Conservation (phyloP, 2,329 filamentous ascomycete genomes). For the Fusarium piperis region DNA sequence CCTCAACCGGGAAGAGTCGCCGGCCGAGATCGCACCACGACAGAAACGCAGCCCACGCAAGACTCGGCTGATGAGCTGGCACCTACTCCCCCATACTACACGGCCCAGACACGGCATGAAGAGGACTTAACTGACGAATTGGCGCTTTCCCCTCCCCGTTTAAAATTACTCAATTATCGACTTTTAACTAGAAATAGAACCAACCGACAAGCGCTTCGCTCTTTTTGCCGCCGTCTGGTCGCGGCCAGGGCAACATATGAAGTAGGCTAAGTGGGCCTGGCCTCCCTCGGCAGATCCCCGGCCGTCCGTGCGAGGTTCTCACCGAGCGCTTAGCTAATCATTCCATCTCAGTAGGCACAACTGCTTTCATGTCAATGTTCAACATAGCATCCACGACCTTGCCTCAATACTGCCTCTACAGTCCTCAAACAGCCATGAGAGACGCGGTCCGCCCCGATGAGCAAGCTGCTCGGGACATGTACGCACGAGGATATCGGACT, state of each 20-base stretch:
- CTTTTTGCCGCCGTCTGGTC: neutral
- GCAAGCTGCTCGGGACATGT: neutral
- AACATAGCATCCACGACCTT: no score
- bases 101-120: neutral
- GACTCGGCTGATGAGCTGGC: neutral
- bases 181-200: neutral
- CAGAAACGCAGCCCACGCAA: neutral
- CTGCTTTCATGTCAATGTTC: no score
- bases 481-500: constrained; percentile 7
- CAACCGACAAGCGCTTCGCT: neutral
- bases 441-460: constrained; percentile 12
- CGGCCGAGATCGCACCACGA: neutral
- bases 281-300: neutral
- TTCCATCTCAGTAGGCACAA: neutral
- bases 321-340: neutral
- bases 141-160: neutral
- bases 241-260: no score
- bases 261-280: neutral
- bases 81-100: neutral
- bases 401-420: no score
- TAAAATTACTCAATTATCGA: neutral
- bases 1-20: neutral
- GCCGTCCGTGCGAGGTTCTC: neutral
- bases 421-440: no score
- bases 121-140: neutral